Base-by-base conservation (phyloP, 202 grass and related monocot genomes). In the Setaria viridis region DNA sequence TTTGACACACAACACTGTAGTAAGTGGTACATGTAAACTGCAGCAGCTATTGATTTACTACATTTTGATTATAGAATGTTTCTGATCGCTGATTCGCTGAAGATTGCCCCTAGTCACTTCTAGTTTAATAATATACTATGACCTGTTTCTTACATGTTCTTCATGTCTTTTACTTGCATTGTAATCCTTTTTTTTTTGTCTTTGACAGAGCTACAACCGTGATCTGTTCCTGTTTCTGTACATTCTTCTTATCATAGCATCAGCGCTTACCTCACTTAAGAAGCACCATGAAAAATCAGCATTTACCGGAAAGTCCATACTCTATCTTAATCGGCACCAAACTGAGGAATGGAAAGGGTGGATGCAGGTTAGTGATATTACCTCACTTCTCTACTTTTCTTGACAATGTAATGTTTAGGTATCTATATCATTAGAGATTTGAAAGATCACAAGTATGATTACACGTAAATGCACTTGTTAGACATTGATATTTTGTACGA, bases 341-440 rank as follows among this genome's bases (percentile, higher is more conserved):
- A 99, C 97, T 63, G 97, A 99, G 62, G 97, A 99, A 93, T 99
- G 97, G 97, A 99, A 69, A 94, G 97, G 97, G 20, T 99, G 92
- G 94, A 99, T 99, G 97, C 97, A 99, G 97, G 97, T 99, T 77
- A 62, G 87, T 91, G 20, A 56, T 87, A 79, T 70, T 65, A 77
- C 64, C 77, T 86, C 46, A 80, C 5, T 49, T 10, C 21, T 83
- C 56, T 58, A 49, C 12, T 84, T 54, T 29, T 67, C 72, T 60
- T 63, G 49, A 46, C 78, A 19, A 78, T 60, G 15, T 43, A 20
- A 62, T 72, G 69, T 54, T 55, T 70, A 78, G 33, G 43, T 46
- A 32, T 67, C 13, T 66, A 48, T 82, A 51, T 73, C 8, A n/a
- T 63, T 54, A 5, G 34, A 64, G 30, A 72, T 68, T 29, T 67